Conservation (phyloP, 768 basidiomycete genomes). For the Epithele typhae region DNA sequence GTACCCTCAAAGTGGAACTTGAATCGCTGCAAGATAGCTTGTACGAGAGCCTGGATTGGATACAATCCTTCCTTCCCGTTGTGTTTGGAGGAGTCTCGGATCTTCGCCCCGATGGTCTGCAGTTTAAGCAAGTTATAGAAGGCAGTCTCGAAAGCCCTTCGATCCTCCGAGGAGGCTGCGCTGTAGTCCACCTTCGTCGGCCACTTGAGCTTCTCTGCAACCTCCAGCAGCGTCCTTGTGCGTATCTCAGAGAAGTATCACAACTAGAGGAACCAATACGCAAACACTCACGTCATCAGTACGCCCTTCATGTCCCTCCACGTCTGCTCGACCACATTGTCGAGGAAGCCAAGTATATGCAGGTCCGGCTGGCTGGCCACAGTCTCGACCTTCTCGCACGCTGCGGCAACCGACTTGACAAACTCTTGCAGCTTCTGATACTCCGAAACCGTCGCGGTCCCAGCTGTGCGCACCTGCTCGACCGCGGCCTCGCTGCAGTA, state of each 20-base stretch:
- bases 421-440: constrained; percentile 64
- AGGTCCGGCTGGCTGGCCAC: constrained; percentile 44
- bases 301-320: constrained; percentile 72
- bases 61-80: constrained; percentile 65
- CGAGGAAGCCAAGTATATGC: constrained; percentile 58
- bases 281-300: constrained; percentile 53
- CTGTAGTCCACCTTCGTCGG: constrained; percentile 70
- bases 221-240: constrained; percentile 57
- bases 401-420: constrained; percentile 42
- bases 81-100: constrained; percentile 28
- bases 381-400: constrained; percentile 44
- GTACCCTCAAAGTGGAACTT: constrained; percentile 92
- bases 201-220: constrained; percentile 82
- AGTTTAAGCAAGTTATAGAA: constrained; percentile 75
- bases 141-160: constrained; percentile 66
- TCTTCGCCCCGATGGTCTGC: constrained; percentile 60
- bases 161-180: constrained; percentile 42
- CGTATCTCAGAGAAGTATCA: neutral
- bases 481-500: constrained; percentile 53
- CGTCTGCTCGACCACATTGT: constrained; percentile 59
- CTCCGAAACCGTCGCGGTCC: constrained; percentile 36
- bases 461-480: constrained; percentile 41
- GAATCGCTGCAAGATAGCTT: constrained; percentile 82
- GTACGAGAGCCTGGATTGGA: constrained; percentile 78
- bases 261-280: neutral